Conservation (phyloP, 148 eudicot genomes). For the Rhododendron kiyosumense region DNA sequence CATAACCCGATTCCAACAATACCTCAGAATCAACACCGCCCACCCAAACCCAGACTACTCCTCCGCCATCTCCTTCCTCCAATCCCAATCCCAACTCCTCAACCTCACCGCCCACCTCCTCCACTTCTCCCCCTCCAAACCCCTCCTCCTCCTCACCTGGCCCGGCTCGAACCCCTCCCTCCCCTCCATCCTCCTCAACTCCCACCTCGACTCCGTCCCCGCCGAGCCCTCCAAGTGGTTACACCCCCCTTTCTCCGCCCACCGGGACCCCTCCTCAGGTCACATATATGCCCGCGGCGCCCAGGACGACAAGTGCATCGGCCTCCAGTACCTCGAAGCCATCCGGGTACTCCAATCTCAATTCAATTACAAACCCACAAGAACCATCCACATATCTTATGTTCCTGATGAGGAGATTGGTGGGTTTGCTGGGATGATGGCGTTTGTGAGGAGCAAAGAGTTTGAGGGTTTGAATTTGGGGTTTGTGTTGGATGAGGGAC, state of each 20-base stretch:
- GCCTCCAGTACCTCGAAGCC: slow-evolving; percentile 73
- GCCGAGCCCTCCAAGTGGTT: slow-evolving; percentile 71
- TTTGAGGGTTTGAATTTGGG: slow-evolving; percentile 63
- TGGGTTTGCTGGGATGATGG: slow-evolving; percentile 62
- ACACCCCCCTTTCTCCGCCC: slow-evolving; percentile 64
- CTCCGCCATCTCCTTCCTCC: slow-evolving; percentile 53
- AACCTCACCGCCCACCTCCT: slow-evolving; percentile 41
- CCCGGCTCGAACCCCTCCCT: slow-evolving; percentile 65
- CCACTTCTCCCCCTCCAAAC: slow-evolving; percentile 42
- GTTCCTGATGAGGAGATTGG: slow-evolving; percentile 92
- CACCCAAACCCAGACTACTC: slow-evolving; percentile 81
- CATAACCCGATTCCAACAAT: slow-evolving; percentile 54
- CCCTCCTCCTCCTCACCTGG: slow-evolving; percentile 70
- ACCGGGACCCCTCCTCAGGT: slow-evolving; percentile 47
- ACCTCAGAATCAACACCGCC: slow-evolving; percentile 80
- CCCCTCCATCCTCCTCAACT: slow-evolving; percentile 78
- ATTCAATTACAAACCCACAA: slow-evolving; percentile 19
- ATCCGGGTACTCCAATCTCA: slow-evolving; percentile 36
- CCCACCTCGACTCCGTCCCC: slow-evolving; percentile 94
- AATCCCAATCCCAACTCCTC: slow-evolving; percentile 41
- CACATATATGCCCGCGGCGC: slow-evolving; percentile 74
- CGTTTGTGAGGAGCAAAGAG: slow-evolving; percentile 43
- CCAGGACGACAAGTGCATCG: slow-evolving; percentile 86
- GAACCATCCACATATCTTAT: slow-evolving; percentile 58
- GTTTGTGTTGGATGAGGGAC: slow-evolving; percentile 83